These are phyloP conservation scores for Cyclotella cryptica DNA, from an alignment of 108 stramenopile species.

Conservation along the genomic window DNA sequence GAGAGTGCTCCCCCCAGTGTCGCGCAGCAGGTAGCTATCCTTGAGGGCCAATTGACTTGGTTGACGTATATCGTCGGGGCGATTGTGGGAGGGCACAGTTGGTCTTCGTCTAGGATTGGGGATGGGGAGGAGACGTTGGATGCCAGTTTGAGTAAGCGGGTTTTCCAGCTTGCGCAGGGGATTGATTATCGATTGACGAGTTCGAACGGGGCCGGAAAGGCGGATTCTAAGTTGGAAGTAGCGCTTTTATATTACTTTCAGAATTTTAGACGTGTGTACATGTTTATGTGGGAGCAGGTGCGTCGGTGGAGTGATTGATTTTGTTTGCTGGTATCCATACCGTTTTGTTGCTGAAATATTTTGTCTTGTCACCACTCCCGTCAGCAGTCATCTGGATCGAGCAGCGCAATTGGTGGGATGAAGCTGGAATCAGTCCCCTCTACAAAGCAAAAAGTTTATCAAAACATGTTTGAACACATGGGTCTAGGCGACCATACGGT, in stretches of 20 bases:
- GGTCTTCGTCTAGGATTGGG: slow-evolving; percentile 88
- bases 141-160: slow-evolving; percentile 89
- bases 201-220: slow-evolving; percentile 82
- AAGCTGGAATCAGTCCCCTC: slow-evolving; percentile 85
- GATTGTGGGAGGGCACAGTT: slow-evolving; percentile 91
- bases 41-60: slow-evolving; percentile 97
- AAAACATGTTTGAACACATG: slow-evolving; percentile 94
- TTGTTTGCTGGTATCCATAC: neutral
- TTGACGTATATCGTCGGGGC: slow-evolving; percentile 94
- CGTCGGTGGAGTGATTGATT: slow-evolving; percentile 11
- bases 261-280: slow-evolving; percentile 91
- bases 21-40: slow-evolving; percentile 72
- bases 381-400: slow-evolving; percentile 36
- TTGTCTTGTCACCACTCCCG: neutral
- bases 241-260: slow-evolving; percentile 91
- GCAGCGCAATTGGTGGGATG: slow-evolving; percentile 68
- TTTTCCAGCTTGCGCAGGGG: slow-evolving; percentile 88
- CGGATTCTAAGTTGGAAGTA: slow-evolving; percentile 80
- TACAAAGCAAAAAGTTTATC: slow-evolving; percentile 93
- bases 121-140: slow-evolving; percentile 95
- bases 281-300: slow-evolving; percentile 97
- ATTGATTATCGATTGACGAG: slow-evolving; percentile 88
- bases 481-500: slow-evolving; percentile 95
- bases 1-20: slow-evolving; percentile 79
- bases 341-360: neutral